These are phyloP conservation scores for Carallia brachiata DNA, from an alignment of 345 rosid genomes.

Conservation along the genomic window DNA sequence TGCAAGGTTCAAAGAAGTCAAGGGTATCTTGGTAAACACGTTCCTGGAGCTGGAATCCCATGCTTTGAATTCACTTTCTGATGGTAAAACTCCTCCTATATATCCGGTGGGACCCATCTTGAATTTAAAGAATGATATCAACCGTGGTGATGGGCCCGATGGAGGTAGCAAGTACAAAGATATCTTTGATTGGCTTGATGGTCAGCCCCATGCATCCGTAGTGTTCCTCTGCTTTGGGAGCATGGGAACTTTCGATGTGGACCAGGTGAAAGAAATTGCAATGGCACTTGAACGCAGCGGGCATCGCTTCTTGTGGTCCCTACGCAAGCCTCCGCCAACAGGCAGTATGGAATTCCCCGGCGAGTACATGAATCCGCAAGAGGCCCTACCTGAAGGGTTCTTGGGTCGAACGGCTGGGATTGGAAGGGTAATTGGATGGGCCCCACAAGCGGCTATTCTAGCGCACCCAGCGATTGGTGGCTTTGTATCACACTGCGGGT, in stretches of 20 bases:
- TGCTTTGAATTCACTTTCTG: conserved; percentile 23
- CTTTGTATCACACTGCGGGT: conserved; percentile 69
- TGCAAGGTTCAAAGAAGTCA: conserved; percentile 18
- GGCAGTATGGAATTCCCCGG: conserved; percentile 14
- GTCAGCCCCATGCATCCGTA: conserved; percentile 45
- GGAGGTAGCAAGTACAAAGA: not conserved
- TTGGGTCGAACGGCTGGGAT: conserved; percentile 30
- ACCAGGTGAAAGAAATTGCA: conserved; percentile 48
- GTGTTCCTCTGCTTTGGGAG: conserved; percentile 73
- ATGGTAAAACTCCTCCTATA: conserved; percentile 26
- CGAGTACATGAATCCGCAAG: conserved; percentile 20
- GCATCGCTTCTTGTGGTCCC: conserved; percentile 50
- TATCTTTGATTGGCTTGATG: conserved; percentile 52
- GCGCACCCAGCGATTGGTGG: conserved; percentile 47
- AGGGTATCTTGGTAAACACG: conserved; percentile 51
- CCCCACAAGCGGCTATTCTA: conserved; percentile 43
- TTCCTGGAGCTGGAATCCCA: conserved; percentile 46
- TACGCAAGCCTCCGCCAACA: conserved; percentile 25
- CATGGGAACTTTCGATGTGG: conserved; percentile 46
- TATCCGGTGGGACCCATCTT: conserved; percentile 55
- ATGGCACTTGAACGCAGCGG: conserved; percentile 30
- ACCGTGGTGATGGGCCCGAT: not conserved
- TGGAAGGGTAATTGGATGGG: conserved; percentile 50
- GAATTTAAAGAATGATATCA: conserved; percentile 20
- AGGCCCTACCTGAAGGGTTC: conserved; percentile 43